Conservation (phyloP, 2,329 filamentous ascomycete genomes). For the Cordyceps cicadae region DNA sequence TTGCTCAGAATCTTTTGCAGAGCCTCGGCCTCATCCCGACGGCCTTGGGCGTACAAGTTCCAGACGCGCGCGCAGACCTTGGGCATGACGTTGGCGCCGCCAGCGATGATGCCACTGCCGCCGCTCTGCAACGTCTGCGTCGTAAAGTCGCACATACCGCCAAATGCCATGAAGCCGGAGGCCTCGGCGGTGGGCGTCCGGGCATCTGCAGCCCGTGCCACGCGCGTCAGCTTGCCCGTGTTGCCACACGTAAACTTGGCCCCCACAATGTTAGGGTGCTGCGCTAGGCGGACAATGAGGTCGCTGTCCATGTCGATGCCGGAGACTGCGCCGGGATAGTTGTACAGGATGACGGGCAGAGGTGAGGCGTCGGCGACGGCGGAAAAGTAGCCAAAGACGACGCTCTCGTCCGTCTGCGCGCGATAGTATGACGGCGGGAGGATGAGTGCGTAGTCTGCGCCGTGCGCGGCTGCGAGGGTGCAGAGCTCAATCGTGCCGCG, state of each 20-base stretch:
- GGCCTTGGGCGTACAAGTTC: slow-evolving; percentile 65
- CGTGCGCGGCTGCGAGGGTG: slow-evolving; percentile 56
- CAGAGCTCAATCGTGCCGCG: slow-evolving; percentile 70
- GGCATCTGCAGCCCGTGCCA: slow-evolving; percentile 64
- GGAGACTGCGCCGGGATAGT: slow-evolving; percentile 80
- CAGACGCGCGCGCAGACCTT: slow-evolving; percentile 73
- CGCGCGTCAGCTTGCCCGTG: slow-evolving; percentile 79
- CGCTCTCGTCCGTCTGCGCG: slow-evolving; percentile 63
- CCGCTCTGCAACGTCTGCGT: slow-evolving; percentile 72
- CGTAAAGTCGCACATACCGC: slow-evolving; percentile 82
- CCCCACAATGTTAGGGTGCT: slow-evolving; percentile 76
- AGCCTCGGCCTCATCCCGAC: slow-evolving; percentile 64
- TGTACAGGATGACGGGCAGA: slow-evolving; percentile 77
- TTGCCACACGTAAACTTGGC: slow-evolving; percentile 91
- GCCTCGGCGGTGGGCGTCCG: slow-evolving; percentile 53
- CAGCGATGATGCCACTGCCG: slow-evolving; percentile 77
- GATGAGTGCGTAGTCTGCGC: slow-evolving; percentile 72
- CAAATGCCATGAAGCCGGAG: slow-evolving; percentile 74
- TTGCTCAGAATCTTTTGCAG: slow-evolving; percentile 71
- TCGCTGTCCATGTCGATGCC: slow-evolving; percentile 89
- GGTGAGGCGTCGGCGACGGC: slow-evolving; percentile 68
- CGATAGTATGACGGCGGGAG: slow-evolving; percentile 81
- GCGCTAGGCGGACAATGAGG: slow-evolving; percentile 67
- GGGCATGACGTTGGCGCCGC: slow-evolving; percentile 77
- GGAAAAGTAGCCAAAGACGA: slow-evolving; percentile 65